phyloP scores from a whole-genome alignment of 192 early-diverging fungal species.

The Coemansia sp. region DNA sequence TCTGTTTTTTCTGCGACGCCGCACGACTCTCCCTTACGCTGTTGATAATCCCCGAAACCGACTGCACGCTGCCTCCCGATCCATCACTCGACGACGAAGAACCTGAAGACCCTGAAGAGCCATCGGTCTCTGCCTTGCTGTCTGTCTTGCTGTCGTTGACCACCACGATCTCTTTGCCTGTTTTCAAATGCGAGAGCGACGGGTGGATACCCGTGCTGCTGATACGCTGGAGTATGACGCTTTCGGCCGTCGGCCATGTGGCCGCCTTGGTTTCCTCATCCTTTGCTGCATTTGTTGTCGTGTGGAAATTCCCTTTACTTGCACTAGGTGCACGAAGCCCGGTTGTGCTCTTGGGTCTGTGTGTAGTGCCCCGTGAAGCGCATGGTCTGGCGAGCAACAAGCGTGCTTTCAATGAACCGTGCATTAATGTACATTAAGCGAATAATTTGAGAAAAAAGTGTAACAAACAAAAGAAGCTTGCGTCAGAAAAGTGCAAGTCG shows the following conservation, averaged over 20 bases:
- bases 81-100: background rate
- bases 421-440: background rate
- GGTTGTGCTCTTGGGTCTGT: background rate
- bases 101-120: no score
- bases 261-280: background rate
- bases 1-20: conserved; percentile 8
- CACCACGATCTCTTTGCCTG: conserved; percentile 3
- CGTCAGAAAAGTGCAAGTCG: no score
- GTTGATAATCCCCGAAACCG: conserved; percentile 40
- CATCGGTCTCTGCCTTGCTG: background rate
- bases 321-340: background rate
- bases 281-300: background rate
- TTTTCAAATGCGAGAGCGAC: conserved; percentile 11
- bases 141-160: background rate
- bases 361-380: background rate
- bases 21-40: conserved; percentile 32
- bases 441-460: no score
- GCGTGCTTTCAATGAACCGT: background rate
- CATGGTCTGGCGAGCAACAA: background rate
- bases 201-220: conserved; percentile 27
- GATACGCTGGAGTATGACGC: conserved; percentile 46
- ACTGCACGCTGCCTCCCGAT: conserved; percentile 4
- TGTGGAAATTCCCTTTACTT: background rate
- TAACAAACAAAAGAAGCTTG: no score
- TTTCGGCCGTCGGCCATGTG: conserved; percentile 44